Evolutionary conservation across 352 stramenopile genomes (phyloP), one percentile per base, ranked within the genome.

Genomic region (Thraustochytrium striatum): DNA sequence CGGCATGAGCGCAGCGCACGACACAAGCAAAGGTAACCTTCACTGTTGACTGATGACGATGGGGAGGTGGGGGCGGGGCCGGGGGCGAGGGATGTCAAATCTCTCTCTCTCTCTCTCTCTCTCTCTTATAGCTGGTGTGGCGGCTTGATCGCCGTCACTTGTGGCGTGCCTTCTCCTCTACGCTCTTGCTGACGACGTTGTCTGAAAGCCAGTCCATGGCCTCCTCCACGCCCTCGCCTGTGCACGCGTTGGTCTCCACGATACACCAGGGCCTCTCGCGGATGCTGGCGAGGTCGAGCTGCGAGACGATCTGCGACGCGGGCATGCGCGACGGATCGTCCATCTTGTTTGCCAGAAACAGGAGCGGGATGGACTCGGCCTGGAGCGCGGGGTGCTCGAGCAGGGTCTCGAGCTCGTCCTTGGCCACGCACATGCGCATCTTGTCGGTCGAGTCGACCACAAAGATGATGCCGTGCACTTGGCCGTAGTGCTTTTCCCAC

Each of bases 301-400:
- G 82, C 72, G 91, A 85, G 85, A 92, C 91, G 81, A 88, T 92
- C 81, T 94, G 89, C 65, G 92, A 88, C 0, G 88, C 87, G 9
- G 87, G 89, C 39, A 93, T 81, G 3, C 87, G 85, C 59, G 89
- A 88, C 0, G 87, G 61, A 25, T 92, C 61, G 47, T 94, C 89
- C 88, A 92, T 94, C 75, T 94, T 94, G 84, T 94, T 94, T 55
- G 88, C 88, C 52, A 93, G 92, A 78, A 94, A 92, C 9, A 93
- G 81, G 39, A 93, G 89, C 11, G 89, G 89, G 7, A 93, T 85
- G 75, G 90, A 89, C 79, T 88, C 89, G 50, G 83, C 86, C 25
- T 84, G 65, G 9, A 94, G 73, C 41, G 91, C 87, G 58, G 91
- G 90, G 85, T 94, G 88, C 73, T 88, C 81, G 32, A 94, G 81